Percentiles rank a stretch among this genome's conserved stretches.
Evolutionary conservation across 306 rosid species (phyloP).

Genomic region (Citrullus colocynthis): DNA sequence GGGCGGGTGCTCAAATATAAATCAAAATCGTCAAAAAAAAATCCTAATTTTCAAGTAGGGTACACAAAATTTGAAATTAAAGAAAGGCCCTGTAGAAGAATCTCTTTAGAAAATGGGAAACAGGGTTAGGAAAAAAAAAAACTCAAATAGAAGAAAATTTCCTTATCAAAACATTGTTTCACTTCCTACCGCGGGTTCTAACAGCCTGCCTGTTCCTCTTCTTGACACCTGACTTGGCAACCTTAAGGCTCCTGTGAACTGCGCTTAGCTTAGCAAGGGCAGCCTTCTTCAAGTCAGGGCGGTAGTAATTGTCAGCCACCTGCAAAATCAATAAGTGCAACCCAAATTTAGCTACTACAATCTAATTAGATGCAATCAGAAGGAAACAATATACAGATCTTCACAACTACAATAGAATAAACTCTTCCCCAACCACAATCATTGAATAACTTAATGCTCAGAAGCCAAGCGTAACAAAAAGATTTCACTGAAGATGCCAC

Average conservation of each 20-base stretch:
- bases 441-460: conserved; percentile 21
- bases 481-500: conserved; percentile 46
- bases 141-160: neutral
- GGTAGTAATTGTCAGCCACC: conserved; percentile 54
- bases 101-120: neutral
- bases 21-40: neutral
- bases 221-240: conserved; percentile 62
- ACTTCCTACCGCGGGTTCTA: conserved; percentile 23
- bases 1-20: neutral
- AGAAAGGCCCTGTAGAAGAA: neutral
- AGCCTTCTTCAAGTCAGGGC: conserved; percentile 66
- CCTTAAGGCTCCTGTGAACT: conserved; percentile 58
- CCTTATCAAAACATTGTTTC: conserved; percentile 13
- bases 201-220: conserved; percentile 68
- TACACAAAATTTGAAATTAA: neutral
- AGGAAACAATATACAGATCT: neutral
- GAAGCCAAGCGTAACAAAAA: conserved; percentile 84
- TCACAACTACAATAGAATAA: neutral
- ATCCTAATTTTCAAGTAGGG: neutral
- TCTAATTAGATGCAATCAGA: neutral
- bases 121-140: neutral
- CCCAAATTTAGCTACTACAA: neutral
- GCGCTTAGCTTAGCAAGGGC: conserved; percentile 73
- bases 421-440: neutral
- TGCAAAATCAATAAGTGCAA: neutral